Percentiles rank a stretch among this genome's conserved stretches.
Conservation (phyloP, 2,329 filamentous ascomycete species). For the Colletotrichum tamarilloi region DNA sequence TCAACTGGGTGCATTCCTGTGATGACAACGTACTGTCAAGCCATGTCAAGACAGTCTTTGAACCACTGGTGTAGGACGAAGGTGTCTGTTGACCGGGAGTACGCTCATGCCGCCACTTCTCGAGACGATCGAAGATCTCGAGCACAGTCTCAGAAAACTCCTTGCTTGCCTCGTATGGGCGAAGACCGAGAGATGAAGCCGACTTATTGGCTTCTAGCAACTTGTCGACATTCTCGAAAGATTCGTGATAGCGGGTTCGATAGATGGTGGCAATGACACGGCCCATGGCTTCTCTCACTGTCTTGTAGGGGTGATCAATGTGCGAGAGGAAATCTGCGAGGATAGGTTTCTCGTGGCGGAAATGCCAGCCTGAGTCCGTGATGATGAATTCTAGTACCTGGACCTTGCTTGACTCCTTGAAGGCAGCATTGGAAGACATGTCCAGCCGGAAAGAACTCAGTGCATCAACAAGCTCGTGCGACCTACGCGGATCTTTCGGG, state of each 20-base stretch:
- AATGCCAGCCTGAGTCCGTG: constrained; percentile 93
- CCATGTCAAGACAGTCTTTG: constrained; percentile 96
- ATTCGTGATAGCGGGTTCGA: constrained; percentile 93
- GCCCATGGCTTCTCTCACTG: constrained; percentile 94
- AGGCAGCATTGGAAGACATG: constrained; percentile 94
- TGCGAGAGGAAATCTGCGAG: constrained; percentile 89
- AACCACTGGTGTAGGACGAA: constrained; percentile 93
- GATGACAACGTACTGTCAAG: constrained; percentile 91
- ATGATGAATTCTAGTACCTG: constrained; percentile 90
- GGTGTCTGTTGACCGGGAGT: constrained; percentile 90
- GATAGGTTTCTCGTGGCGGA: constrained; percentile 89
- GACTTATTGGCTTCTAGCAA: constrained; percentile 83
- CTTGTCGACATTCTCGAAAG: constrained; percentile 81
- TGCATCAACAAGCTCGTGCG: constrained; percentile 86
- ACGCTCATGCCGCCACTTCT: constrained; percentile 88
- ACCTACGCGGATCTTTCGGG: constrained; percentile 87
- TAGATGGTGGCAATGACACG: constrained; percentile 89
- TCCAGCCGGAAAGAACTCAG: constrained; percentile 89
- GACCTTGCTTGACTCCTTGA: constrained; percentile 98
- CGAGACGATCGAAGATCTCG: constrained; percentile 81
- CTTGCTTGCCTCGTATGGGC: constrained; percentile 82
- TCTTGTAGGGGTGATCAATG: constrained; percentile 97
- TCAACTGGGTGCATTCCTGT: constrained; percentile 90
- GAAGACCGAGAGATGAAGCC: constrained; percentile 83
- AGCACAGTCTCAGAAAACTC: constrained; percentile 80